Percentiles rank a stretch among this genome's conserved stretches.
Evolutionary conservation across 176 grass and related monocot species (phyloP).

Genomic region (Saccharum officinarum): DNA sequence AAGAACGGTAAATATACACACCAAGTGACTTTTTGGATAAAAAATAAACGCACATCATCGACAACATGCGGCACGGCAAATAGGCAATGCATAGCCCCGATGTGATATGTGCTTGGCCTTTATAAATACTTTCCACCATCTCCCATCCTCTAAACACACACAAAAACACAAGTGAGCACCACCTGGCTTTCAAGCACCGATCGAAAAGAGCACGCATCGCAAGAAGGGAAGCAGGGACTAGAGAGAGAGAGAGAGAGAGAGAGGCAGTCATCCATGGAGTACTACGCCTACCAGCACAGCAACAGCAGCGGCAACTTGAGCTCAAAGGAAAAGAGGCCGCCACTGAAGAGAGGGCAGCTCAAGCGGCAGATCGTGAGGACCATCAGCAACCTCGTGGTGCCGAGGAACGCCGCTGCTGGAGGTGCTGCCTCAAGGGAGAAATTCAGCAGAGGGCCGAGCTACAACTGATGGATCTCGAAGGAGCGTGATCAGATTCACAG

Average conservation of each 20-base stretch:
- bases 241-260: background rate
- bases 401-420: background rate
- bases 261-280: constrained; percentile 19
- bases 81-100: background rate
- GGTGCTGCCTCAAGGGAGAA: background rate
- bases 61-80: background rate
- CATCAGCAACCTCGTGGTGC: constrained; percentile 32
- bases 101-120: background rate
- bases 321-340: constrained; percentile 48
- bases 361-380: constrained; percentile 45
- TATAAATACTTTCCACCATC: constrained; percentile 27
- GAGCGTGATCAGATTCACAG: background rate
- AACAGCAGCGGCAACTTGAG: constrained; percentile 1
- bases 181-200: background rate
- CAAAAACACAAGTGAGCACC: background rate
- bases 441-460: constrained; percentile 25
- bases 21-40: background rate
- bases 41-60: background rate
- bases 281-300: constrained; percentile 21
- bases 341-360: constrained; percentile 46
- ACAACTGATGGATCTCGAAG: constrained; percentile 20
- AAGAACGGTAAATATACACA: constrained; percentile 1
- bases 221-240: background rate
- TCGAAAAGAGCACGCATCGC: background rate
- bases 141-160: background rate